These are phyloP conservation scores for Tulasnella sp. DNA, from an alignment of 768 basidiomycete genomes.

Conservation along the genomic window DNA sequence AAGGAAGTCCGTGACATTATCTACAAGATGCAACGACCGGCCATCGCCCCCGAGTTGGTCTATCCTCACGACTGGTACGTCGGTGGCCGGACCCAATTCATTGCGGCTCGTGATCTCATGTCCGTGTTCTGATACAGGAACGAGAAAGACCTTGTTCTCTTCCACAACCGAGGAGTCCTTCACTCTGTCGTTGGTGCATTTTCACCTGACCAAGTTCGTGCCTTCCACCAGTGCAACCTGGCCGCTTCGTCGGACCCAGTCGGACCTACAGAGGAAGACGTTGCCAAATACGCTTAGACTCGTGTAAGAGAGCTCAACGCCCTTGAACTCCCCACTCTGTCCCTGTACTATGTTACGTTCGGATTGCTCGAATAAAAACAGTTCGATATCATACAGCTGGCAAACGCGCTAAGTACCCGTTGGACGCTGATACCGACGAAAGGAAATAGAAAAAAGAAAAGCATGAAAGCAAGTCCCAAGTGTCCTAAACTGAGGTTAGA, in stretches of 20 bases:
- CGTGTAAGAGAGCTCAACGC: background rate
- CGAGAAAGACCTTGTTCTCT: constrained; percentile 75
- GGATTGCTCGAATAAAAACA: constrained; percentile 1
- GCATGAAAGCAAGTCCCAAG: constrained; percentile 18
- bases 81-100: background rate
- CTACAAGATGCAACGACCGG: constrained; percentile 87
- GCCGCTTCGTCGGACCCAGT: constrained; percentile 73
- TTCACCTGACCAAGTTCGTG: constrained; percentile 59
- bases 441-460: background rate
- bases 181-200: constrained; percentile 83
- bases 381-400: background rate
- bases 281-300: constrained; percentile 59
- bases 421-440: background rate
- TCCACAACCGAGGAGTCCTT: constrained; percentile 83
- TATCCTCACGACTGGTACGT: constrained; percentile 86
- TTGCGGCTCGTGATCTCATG: background rate
- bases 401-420: constrained; percentile 7
- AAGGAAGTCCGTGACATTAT: constrained; percentile 70
- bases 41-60: constrained; percentile 79
- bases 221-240: constrained; percentile 85
- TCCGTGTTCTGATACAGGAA: constrained; percentile 43
- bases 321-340: constrained; percentile 1
- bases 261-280: constrained; percentile 70
- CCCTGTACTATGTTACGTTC: background rate
- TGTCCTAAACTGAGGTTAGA: background rate